Evolutionary conservation across 129 eudicot genomes (phyloP).

Genomic region (Chrysanthemum makinoi): DNA sequence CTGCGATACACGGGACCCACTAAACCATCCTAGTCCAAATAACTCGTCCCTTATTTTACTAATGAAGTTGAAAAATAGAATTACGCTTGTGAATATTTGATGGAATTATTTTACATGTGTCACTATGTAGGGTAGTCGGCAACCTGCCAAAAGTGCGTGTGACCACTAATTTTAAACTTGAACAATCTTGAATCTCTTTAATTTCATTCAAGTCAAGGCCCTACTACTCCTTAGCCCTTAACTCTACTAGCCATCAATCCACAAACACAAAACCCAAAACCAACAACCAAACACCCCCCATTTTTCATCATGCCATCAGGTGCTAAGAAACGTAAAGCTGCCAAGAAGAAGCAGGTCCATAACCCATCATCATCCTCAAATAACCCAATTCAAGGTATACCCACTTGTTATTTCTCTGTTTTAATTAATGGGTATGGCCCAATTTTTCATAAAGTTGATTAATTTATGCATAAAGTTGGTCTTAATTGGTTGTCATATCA

Average conservation of each 20-base stretch:
- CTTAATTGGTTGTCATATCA: slow-evolving; percentile 13
- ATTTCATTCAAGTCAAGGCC: slow-evolving; percentile 16
- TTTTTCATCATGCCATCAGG: slow-evolving; percentile 86
- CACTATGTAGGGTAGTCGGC: background rate
- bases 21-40: too few relatives aligned
- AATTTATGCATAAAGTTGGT: slow-evolving; percentile 28
- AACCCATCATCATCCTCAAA: slow-evolving; percentile 20
- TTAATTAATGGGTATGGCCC: slow-evolving; percentile 39
- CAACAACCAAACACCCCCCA: slow-evolving; percentile 21
- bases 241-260: slow-evolving; percentile 11
- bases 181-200: slow-evolving; percentile 12
- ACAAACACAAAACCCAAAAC: slow-evolving; percentile 27
- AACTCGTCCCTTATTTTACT: too few relatives aligned
- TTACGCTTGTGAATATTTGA: background rate
- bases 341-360: slow-evolving; percentile 75
- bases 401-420: slow-evolving; percentile 4
- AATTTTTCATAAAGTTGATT: slow-evolving; percentile 12
- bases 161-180: background rate
- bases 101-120: background rate
- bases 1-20: too few relatives aligned
- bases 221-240: background rate
- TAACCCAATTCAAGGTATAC: slow-evolving; percentile 41
- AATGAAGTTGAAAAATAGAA: too few relatives aligned
- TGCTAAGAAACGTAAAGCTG: slow-evolving; percentile 94
- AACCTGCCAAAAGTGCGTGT: slow-evolving; percentile 43